These are phyloP conservation scores for Ustilaginoidea virens DNA, from an alignment of 2,329 filamentous ascomycete genomes.

Conservation along the genomic window DNA sequence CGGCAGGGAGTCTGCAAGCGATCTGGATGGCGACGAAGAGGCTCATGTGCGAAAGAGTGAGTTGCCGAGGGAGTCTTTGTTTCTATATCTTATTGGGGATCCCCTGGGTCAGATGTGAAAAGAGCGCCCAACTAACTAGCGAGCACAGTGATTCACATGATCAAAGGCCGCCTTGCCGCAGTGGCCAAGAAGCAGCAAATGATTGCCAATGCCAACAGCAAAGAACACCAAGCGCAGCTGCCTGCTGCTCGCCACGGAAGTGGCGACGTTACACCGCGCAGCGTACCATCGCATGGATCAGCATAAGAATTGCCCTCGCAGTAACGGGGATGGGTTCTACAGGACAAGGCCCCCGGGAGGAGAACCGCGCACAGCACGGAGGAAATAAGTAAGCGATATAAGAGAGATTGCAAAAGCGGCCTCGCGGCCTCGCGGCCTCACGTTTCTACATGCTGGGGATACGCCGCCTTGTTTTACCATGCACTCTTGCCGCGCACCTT, in stretches of 20 bases:
- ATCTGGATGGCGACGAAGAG: conserved; percentile 53
- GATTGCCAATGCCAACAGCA: conserved; percentile 40
- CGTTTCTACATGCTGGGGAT: too few relatives aligned
- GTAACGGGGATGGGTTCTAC: too few relatives aligned
- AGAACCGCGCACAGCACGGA: too few relatives aligned
- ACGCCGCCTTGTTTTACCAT: too few relatives aligned
- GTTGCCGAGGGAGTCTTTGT: too few relatives aligned
- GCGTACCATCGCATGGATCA: conserved; percentile 32
- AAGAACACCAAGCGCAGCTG: conserved; percentile 28
- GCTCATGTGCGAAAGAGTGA: conserved; percentile 59
- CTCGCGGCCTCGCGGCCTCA: too few relatives aligned
- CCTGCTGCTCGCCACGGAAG: conserved; percentile 32
- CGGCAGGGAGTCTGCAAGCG: conserved; percentile 20
- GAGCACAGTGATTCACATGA: conserved; percentile 46
- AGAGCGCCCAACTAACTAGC: background rate
- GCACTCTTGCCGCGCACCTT: too few relatives aligned
- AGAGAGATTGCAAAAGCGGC: too few relatives aligned
- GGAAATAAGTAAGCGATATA: too few relatives aligned
- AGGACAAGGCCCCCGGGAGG: too few relatives aligned
- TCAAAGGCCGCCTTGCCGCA: conserved; percentile 35
- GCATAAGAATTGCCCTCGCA: conserved; percentile 12
- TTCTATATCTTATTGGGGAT: too few relatives aligned
- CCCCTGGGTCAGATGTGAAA: background rate
- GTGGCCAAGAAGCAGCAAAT: conserved; percentile 46
- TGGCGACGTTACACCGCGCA: conserved; percentile 39